Percentiles rank a stretch among this genome's conserved stretches.
Evolutionary conservation across 148 eudicot genomes (phyloP).

Genomic region (Bassia scoparia): DNA sequence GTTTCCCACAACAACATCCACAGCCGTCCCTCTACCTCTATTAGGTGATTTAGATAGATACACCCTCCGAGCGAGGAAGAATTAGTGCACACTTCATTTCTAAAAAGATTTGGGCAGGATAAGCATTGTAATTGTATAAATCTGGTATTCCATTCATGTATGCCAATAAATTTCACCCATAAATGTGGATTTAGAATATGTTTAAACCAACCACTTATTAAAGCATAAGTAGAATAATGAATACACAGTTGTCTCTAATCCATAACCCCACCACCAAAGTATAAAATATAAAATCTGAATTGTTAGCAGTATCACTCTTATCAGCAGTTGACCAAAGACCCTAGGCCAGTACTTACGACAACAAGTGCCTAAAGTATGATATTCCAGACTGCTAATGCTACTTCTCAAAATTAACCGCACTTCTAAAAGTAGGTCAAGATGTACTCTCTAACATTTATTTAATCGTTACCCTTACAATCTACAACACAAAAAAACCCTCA

Average conservation of each 20-base stretch:
- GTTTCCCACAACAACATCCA: too few relatives aligned
- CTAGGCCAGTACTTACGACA: slow-evolving; percentile 16
- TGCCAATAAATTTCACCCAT: slow-evolving; percentile 3
- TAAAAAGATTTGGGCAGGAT: background rate
- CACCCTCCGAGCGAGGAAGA: background rate
- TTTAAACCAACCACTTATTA: slow-evolving; percentile 22
- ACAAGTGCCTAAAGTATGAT: too few relatives aligned
- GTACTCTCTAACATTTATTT: too few relatives aligned
- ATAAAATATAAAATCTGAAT: background rate
- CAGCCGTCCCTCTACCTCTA: too few relatives aligned
- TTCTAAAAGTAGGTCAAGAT: too few relatives aligned
- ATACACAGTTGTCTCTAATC: slow-evolving; percentile 9
- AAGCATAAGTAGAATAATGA: slow-evolving; percentile 14
- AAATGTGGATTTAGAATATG: slow-evolving; percentile 17
- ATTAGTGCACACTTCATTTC: background rate
- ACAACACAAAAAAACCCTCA: background rate
- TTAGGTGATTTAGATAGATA: background rate
- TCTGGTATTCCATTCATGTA: slow-evolving; percentile 4
- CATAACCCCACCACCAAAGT: slow-evolving; percentile 17
- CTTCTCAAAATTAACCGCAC: too few relatives aligned
- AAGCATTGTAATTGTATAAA: background rate
- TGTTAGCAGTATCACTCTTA: background rate
- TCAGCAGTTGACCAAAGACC: background rate
- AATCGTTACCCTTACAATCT: too few relatives aligned
- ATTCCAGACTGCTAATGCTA: too few relatives aligned